A percentile compares a stretch with the other conserved stretches of the same genome.
Conservation (phyloP, 805 yeast genomes). For the Dipodascus geniculatus region DNA sequence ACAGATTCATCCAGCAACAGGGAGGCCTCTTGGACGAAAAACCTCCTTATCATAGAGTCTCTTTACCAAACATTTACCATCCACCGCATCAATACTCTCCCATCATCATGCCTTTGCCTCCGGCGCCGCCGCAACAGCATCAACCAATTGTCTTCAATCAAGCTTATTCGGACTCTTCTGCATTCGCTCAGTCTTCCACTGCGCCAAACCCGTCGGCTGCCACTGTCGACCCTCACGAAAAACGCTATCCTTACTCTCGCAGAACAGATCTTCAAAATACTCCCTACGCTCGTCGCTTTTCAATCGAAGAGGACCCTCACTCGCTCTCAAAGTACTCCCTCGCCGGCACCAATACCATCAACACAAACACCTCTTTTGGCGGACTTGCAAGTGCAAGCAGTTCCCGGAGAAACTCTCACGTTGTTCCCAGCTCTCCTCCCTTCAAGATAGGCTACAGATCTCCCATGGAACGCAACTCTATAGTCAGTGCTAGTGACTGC, state of each 20-base stretch:
- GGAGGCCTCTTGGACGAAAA: neutral
- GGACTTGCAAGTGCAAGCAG: conserved; percentile 7
- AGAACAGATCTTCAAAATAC: neutral
- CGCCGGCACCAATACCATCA: neutral
- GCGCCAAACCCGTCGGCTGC: neutral
- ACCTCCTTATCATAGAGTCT: conserved; percentile 12
- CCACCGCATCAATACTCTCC: conserved; percentile 5
- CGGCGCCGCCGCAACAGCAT: no score
- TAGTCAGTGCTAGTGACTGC: neutral
- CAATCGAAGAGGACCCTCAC: conserved; percentile 2
- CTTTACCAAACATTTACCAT: conserved; percentile 16
- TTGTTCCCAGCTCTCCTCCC: neutral
- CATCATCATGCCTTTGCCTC: neutral
- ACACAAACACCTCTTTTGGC: neutral
- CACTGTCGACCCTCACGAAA: neutral
- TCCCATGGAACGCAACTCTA: neutral
- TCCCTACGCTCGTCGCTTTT: neutral
- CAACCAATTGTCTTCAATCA: neutral
- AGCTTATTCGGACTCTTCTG: neutral
- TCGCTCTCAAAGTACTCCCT: conserved; percentile 18
- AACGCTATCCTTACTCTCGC: neutral
- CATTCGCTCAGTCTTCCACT: neutral
- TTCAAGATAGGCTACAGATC: neutral
- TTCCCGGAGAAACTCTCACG: conserved; percentile 14
- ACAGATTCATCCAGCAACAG: neutral